Percentiles rank a stretch among this genome's conserved stretches.
Evolutionary conservation across 2,329 filamentous ascomycete species (phyloP).

Genomic region (Ophiocordyceps camponoti-saundersi): DNA sequence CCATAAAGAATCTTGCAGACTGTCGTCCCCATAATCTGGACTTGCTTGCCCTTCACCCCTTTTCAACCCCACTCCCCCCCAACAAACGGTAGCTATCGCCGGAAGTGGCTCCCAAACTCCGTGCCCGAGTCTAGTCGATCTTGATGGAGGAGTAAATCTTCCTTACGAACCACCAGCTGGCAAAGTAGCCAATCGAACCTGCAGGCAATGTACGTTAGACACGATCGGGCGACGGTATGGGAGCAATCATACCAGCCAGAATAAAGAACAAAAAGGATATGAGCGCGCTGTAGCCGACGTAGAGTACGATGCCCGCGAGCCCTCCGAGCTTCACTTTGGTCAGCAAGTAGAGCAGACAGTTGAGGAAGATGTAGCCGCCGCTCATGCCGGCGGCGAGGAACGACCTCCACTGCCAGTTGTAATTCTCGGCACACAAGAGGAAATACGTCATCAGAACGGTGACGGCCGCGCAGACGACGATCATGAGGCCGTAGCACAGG

Average conservation of each 20-base stretch:
- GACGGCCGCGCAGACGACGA: slow-evolving; percentile 81
- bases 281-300: slow-evolving; percentile 80
- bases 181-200: slow-evolving; percentile 93
- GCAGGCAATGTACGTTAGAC: slow-evolving; percentile 1
- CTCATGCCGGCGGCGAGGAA: slow-evolving; percentile 86
- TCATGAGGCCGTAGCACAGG: slow-evolving; percentile 93
- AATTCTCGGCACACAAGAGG: slow-evolving; percentile 88
- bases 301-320: slow-evolving; percentile 74
- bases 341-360: slow-evolving; percentile 80
- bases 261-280: slow-evolving; percentile 88
- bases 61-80: background rate
- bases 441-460: slow-evolving; percentile 95
- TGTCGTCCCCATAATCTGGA: background rate
- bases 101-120: background rate
- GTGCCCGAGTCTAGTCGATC: slow-evolving; percentile 50
- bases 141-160: slow-evolving; percentile 98
- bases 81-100: background rate
- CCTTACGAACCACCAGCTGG: slow-evolving; percentile 84
- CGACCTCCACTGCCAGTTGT: slow-evolving; percentile 96
- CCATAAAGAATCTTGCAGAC: slow-evolving; percentile 10
- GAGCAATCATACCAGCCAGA: slow-evolving; percentile 57
- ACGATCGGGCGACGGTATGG: background rate
- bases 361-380: slow-evolving; percentile 79
- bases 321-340: slow-evolving; percentile 76
- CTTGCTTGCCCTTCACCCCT: background rate